Base-by-base conservation (phyloP, 2,329 filamentous ascomycete species). In the Ophiocordyceps robertsii region DNA sequence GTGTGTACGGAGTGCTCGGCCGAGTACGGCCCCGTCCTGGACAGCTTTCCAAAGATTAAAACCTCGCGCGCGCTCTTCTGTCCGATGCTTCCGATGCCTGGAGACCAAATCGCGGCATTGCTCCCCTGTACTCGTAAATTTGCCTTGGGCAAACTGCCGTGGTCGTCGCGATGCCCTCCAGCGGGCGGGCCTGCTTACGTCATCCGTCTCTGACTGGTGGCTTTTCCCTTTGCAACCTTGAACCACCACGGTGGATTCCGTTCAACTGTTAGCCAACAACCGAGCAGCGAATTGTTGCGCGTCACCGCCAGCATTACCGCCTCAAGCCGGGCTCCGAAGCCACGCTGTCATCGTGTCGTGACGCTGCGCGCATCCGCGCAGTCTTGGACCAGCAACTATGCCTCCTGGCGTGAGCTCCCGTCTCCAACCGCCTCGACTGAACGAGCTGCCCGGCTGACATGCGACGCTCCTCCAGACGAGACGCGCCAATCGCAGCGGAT, bases 401-500 rank as follows among this genome's bases (percentile, higher is more conserved):
- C 40, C 40, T 36, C 40, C 40, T n/a, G 40, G 40, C 32, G 40
- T 41, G n/a, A 11, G 40, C 35, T 11, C 21, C n/a, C 32, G 21
- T 19, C 4, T 29, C 36, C 12, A 12, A 30, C n/a, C 17, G 12
- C 27, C 4, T 12, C 17, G 6, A 10, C 3, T 12, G 32, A n/a
- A 35, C 3, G 13, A 17, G 33, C 33, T 36, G n/a, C 14, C 39
- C 48, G 44, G 53, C 52, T 51, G 33, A 51, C 24, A 27, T 27
- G 24, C 24, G 46, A 29, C 14, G 21, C 24, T 29, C 38, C 43
- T 33, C 11, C 58, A 75, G 63, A 77, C 74, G 42, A 66, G 75
- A 56, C 72, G 75, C 48, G 72, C 73, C 48, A 72, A 71, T 47
- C 69, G 75, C 44, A 63, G 69, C 48, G 71, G 67, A 41, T 76